Evolutionary conservation across 2,329 filamentous ascomycete genomes (phyloP).

Genomic region (Didymella arachidicola): DNA sequence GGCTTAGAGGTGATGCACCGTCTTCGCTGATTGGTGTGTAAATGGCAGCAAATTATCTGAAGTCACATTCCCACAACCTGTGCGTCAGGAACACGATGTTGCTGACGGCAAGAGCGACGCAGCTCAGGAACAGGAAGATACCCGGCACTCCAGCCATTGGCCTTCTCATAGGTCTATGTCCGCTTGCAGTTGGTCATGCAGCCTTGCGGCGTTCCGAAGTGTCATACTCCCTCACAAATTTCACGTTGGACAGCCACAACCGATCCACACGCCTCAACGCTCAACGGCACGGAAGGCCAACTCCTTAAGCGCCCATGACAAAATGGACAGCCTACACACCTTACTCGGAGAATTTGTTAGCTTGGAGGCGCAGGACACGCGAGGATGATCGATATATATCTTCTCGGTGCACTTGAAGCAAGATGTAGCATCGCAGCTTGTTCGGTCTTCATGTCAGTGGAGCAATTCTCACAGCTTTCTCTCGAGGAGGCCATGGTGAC

Average conservation of each 20-base stretch:
- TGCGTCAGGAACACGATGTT: conserved; percentile 19
- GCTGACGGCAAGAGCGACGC: conserved; percentile 19
- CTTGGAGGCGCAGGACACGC: conserved; percentile 16
- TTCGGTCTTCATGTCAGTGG: conserved; percentile 46
- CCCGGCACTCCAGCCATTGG: conserved; percentile 26
- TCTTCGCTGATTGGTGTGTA: conserved; percentile 12
- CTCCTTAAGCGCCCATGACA: conserved; percentile 41
- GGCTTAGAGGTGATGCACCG: conserved; percentile 3
- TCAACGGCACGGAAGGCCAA: conserved; percentile 44
- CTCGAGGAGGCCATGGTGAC: conserved; percentile 50
- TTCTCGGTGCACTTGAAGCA: conserved; percentile 21
- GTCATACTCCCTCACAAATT: conserved; percentile 29
- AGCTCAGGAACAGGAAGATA: conserved; percentile 25
- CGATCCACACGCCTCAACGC: conserved; percentile 35
- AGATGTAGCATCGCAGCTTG: conserved; percentile 24
- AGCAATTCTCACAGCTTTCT: conserved; percentile 49
- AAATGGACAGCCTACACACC: conserved; percentile 34
- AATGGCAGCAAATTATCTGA: conserved; percentile 15
- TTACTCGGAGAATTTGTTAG: conserved; percentile 15
- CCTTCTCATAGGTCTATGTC: conserved; percentile 9
- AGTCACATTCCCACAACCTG: conserved; percentile 8
- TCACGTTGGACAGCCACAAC: conserved; percentile 43
- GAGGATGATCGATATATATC: conserved; percentile 44
- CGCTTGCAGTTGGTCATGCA: conserved; percentile 33
- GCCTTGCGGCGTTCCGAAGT: conserved; percentile 33